Base-by-base conservation (phyloP, 1,284 basidiomycete genomes). In the Ceratobasidium sp. region DNA sequence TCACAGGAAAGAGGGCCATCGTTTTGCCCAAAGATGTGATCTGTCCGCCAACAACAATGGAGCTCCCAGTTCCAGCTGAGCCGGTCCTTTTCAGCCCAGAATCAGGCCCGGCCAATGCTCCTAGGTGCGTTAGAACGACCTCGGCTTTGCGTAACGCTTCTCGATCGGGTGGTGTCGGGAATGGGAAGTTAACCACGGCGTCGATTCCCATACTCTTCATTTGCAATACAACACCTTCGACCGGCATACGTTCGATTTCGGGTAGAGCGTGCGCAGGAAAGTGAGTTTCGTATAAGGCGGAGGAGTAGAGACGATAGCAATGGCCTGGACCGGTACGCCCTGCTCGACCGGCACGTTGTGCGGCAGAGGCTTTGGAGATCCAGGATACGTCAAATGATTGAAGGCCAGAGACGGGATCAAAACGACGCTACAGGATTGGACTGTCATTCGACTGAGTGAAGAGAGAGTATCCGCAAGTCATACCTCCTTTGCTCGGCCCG, bases 201-300 rank as follows among this genome's bases (percentile, higher is more conserved):
- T 99, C 97, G 79, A 99, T 97, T 84, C 98, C 96, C 97, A 99
- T 99, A 84, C 93, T 93, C 89, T 99, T 99, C 98, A 99, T 99
- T 86, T 98, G 96, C 49, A 99, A 88, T 13, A 99, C 96, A 33
- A 99, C 92, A 0, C 97, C 97, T 83, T 99, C 98, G 82, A 99
- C 97, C 0, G 98, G 97, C 87, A 96, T 97, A 40, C 97, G 93
- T 61, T 97, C 89, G 80, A 99, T 98, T 85, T 99, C 98, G 1
- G 98, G 97, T 79, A 92, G 87, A 0, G 95, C 90, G 85, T 98
- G 98, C 78, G 92, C 86, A 40, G 93, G 91, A 84, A 99, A 98
- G 85, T 97, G 92, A 83, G 97, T 92, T 84, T 99, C 98, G 84
- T 90, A 99, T 10, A 99, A 87, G 0, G 92, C 91, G 79, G 90